These are phyloP conservation scores for Xylaria bambusicola DNA, from an alignment of 495 filamentous ascomycete species.

Conservation along the genomic window DNA sequence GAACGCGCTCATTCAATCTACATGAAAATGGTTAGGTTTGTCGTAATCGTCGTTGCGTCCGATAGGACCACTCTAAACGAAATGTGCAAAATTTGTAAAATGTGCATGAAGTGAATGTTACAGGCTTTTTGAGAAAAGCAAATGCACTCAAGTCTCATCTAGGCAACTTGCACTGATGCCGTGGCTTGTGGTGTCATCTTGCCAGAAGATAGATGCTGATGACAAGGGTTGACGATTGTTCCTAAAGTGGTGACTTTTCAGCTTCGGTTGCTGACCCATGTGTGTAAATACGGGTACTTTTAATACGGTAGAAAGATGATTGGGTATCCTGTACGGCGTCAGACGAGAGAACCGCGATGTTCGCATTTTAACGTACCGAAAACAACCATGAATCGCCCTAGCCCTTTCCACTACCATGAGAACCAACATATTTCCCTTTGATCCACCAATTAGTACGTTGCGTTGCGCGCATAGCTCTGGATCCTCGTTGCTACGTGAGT, in stretches of 20 bases:
- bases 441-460: slow-evolving; percentile 6
- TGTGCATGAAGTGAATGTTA: background rate
- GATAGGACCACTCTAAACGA: background rate
- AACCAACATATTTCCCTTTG: no score
- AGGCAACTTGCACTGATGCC: background rate
- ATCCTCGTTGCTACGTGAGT: slow-evolving; percentile 27
- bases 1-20: slow-evolving; percentile 10
- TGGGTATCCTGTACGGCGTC: slow-evolving; percentile 5
- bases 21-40: slow-evolving; percentile 7
- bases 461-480: slow-evolving; percentile 14
- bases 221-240: background rate
- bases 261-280: no score
- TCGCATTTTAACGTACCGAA: slow-evolving; percentile 2
- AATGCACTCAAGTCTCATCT: background rate
- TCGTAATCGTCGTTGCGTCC: slow-evolving; percentile 9
- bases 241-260: no score
- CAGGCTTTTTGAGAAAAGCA: background rate
- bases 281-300: no score
- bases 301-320: slow-evolving; percentile 9
- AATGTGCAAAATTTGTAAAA: slow-evolving; percentile 11
- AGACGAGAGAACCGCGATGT: background rate
- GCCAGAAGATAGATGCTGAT: background rate
- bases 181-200: background rate
- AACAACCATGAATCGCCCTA: background rate
- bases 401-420: no score